phyloP scores from a whole-genome alignment of 805 yeast species.

The Metschnikowia dekortorum region DNA sequence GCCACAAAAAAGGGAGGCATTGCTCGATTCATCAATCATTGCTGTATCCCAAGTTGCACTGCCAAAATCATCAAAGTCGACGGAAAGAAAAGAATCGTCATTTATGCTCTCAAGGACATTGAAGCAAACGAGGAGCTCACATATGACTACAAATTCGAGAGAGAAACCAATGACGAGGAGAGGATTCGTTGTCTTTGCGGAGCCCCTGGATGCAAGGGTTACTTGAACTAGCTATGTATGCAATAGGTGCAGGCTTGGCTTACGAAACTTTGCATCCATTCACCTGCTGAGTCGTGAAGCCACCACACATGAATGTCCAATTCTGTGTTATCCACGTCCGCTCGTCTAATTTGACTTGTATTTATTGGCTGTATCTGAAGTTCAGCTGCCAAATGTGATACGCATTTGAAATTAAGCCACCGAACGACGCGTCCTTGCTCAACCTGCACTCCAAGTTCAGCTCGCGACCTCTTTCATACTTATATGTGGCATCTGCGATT shows the following conservation, averaged over 20 bases:
- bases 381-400: neutral
- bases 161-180: conserved; percentile 84
- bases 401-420: neutral
- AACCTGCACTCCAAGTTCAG: no score
- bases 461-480: no score
- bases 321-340: neutral
- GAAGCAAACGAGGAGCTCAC: conserved; percentile 89
- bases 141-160: conserved; percentile 91
- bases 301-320: neutral
- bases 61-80: conserved; percentile 95
- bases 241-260: neutral
- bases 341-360: neutral
- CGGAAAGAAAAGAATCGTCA: conserved; percentile 89
- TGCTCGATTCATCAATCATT: conserved; percentile 94
- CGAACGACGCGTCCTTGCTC: neutral
- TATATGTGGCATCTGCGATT: no score
- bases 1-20: conserved; percentile 97
- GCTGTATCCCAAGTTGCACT: conserved; percentile 96
- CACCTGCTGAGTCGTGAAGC: neutral
- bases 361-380: neutral
- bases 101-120: conserved; percentile 86
- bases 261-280: neutral
- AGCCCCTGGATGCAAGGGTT: conserved; percentile 91
- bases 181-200: conserved; percentile 93
- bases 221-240: conserved; percentile 51